Conservation (phyloP, 257 asterid species). For the Echium plantagineum region DNA sequence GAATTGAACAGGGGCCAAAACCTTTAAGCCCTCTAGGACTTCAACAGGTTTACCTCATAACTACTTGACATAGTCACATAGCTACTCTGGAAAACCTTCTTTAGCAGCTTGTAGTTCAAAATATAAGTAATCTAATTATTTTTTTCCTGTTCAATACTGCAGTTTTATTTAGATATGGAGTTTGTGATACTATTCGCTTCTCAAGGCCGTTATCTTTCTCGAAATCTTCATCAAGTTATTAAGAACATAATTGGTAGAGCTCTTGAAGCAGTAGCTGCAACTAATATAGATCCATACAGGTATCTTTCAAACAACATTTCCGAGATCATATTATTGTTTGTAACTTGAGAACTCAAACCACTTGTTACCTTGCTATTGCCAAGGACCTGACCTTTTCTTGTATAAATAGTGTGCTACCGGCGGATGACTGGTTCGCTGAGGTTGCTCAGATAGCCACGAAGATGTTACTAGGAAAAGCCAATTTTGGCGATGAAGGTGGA, state of each 20-base stretch:
- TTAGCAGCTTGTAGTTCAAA: not conserved
- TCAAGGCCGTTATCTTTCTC: constrained; percentile 81
- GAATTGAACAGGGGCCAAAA: constrained; percentile 53
- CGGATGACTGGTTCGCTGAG: constrained; percentile 94
- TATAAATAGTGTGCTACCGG: constrained; percentile 51
- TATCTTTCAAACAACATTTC: constrained; percentile 7
- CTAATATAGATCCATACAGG: constrained; percentile 73
- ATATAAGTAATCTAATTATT: not conserved
- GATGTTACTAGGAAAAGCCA: constrained; percentile 57
- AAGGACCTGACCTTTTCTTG: not conserved
- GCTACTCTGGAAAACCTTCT: not conserved
- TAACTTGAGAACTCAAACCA: not conserved
- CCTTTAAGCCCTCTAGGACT: constrained; percentile 81
- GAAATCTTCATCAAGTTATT: constrained; percentile 84
- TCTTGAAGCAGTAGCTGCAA: constrained; percentile 78
- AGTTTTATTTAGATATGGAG: constrained; percentile 97
- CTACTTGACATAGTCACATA: too few relatives aligned
- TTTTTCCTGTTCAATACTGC: constrained; percentile 11
- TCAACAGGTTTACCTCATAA: constrained; percentile 47
- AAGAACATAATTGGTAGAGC: constrained; percentile 79
- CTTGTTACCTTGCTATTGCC: not conserved
- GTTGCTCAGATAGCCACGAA: constrained; percentile 86
- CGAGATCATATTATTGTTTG: not conserved
- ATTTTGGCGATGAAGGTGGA: constrained; percentile 35
- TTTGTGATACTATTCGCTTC: constrained; percentile 87